These are phyloP conservation scores for Diaporthe citrichinensis DNA, from an alignment of 2,329 filamentous ascomycete genomes.

Conservation along the genomic window DNA sequence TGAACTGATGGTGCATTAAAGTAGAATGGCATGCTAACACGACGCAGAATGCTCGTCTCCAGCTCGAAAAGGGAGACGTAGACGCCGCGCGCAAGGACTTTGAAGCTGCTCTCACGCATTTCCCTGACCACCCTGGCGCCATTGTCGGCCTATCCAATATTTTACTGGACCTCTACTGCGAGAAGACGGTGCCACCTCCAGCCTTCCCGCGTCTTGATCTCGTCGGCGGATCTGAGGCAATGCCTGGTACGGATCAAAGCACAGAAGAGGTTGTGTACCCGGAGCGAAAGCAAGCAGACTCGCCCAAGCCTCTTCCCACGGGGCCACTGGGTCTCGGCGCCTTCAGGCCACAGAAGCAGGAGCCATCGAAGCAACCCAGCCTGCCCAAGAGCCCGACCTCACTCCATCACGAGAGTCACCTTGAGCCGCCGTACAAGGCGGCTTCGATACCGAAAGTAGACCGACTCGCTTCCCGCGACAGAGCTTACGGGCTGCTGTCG, in stretches of 20 bases:
- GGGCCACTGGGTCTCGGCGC: constrained; percentile 63
- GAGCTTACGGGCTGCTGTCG: constrained; percentile 87
- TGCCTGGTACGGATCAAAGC: constrained; percentile 41
- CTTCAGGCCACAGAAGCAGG: constrained; percentile 35
- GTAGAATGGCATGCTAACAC: constrained; percentile 2
- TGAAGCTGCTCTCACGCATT: constrained; percentile 85
- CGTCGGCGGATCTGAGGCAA: constrained; percentile 49
- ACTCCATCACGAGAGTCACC: constrained; percentile 54
- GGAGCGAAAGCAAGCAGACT: constrained; percentile 24
- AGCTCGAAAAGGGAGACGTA: constrained; percentile 71
- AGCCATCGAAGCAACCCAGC: constrained; percentile 11
- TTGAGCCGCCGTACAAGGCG: constrained; percentile 68
- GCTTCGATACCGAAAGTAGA: constrained; percentile 80
- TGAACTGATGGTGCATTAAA: neutral
- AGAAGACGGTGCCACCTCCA: constrained; percentile 73
- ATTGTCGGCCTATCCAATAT: constrained; percentile 88
- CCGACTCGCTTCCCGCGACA: constrained; percentile 88
- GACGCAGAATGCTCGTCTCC: constrained; percentile 70
- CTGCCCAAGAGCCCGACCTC: constrained; percentile 37
- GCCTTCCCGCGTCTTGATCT: constrained; percentile 62
- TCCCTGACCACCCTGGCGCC: constrained; percentile 82
- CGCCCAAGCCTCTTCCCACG: constrained; percentile 53
- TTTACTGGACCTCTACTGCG: constrained; percentile 85
- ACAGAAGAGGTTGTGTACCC: constrained; percentile 38
- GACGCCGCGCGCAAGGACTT: constrained; percentile 83